Percentiles rank a stretch among this genome's conserved stretches.
Evolutionary conservation across 306 rosid genomes (phyloP).

Genomic region (Ochetophila trinervis): DNA sequence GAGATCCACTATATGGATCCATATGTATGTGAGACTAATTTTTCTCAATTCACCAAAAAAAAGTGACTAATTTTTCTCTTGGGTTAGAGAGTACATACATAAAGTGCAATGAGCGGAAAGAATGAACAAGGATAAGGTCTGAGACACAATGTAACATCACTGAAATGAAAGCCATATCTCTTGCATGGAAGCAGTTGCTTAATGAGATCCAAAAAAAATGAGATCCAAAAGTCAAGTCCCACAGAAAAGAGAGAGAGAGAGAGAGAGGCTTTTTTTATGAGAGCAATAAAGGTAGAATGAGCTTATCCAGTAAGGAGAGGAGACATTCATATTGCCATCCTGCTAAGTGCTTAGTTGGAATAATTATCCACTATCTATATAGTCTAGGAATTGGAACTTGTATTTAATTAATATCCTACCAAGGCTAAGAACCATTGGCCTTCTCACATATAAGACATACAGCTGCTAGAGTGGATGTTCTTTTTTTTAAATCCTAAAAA

Average conservation of each 20-base stretch:
- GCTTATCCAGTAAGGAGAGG: constrained; percentile 17
- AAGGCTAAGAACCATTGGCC: too few relatives aligned
- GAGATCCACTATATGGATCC: too few relatives aligned
- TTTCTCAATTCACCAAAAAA: too few relatives aligned
- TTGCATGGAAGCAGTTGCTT: not conserved
- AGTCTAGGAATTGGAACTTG: too few relatives aligned
- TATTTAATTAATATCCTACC: too few relatives aligned
- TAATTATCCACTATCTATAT: not conserved
- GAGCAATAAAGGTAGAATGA: not conserved
- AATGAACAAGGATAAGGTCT: not conserved
- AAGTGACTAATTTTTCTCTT: too few relatives aligned
- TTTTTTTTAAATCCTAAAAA: too few relatives aligned
- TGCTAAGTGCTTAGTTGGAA: constrained; percentile 22
- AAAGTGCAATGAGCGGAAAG: too few relatives aligned
- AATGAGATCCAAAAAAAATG: not conserved
- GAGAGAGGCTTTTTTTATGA: not conserved
- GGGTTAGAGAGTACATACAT: too few relatives aligned
- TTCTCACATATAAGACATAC: too few relatives aligned
- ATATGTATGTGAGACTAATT: too few relatives aligned
- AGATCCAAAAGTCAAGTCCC: not conserved
- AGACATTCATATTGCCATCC: not conserved
- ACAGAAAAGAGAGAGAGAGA: not conserved
- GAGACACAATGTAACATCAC: not conserved
- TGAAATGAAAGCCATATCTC: not conserved
- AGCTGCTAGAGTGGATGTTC: too few relatives aligned